Conservation (phyloP, 1,284 basidiomycete species). For the Ceratobasidium sp. region DNA sequence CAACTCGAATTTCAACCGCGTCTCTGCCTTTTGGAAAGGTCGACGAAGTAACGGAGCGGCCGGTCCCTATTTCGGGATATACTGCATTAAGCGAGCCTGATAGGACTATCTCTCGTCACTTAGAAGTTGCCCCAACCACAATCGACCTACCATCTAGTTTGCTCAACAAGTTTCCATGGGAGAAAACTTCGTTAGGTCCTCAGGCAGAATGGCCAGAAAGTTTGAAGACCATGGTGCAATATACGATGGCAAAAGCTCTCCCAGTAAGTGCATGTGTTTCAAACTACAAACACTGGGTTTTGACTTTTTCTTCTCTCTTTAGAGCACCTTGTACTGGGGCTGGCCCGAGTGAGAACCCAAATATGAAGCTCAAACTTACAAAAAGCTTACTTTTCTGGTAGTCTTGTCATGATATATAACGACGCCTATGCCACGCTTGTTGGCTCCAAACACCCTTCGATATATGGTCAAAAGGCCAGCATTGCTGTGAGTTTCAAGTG, state of each 20-base stretch:
- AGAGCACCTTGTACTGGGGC: slow-evolving; percentile 43
- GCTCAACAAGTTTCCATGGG: slow-evolving; percentile 43
- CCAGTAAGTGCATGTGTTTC: slow-evolving; percentile 43
- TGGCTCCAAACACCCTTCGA: slow-evolving; percentile 46
- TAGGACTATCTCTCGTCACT: no score
- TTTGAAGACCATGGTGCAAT: slow-evolving; percentile 36
- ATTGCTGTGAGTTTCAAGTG: slow-evolving; percentile 5
- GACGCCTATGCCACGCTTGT: slow-evolving; percentile 48
- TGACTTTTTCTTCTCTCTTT: neutral
- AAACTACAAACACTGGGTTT: neutral
- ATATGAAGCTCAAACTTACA: neutral
- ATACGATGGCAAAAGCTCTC: slow-evolving; percentile 44
- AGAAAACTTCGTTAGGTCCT: slow-evolving; percentile 34
- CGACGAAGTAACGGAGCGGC: no score
- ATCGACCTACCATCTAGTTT: slow-evolving; percentile 30
- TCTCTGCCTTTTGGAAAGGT: no score
- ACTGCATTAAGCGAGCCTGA: no score
- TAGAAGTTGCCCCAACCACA: no score
- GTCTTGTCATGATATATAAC: slow-evolving; percentile 47
- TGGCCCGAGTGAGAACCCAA: slow-evolving; percentile 41
- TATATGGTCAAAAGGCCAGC: slow-evolving; percentile 42
- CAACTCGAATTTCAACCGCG: no score
- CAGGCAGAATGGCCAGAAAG: slow-evolving; percentile 38
- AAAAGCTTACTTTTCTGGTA: neutral
- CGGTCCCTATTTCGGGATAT: no score